Conservation (phyloP, 148 eudicot species). For the Rhododendron ovatum region DNA sequence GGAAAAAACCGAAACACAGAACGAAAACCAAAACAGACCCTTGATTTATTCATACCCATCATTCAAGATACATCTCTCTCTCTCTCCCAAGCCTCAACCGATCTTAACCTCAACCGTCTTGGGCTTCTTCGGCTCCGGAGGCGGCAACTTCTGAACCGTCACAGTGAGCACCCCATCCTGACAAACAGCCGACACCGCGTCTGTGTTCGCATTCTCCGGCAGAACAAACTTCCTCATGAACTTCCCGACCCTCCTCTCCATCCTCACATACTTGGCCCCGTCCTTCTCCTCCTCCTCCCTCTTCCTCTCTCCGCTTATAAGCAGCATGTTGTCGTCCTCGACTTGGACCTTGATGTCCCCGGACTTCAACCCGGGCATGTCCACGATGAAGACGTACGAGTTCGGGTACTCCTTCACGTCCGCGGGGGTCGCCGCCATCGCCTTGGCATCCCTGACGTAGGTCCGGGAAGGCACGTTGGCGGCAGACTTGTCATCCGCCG, state of each 20-base stretch:
- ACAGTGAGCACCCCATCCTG: conserved; percentile 67
- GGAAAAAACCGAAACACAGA: neutral
- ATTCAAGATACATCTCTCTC: neutral
- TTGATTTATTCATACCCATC: neutral
- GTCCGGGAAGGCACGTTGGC: conserved; percentile 29
- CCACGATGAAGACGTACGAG: conserved; percentile 49
- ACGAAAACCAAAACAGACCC: neutral
- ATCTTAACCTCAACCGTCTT: conserved; percentile 56
- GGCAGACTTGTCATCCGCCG: conserved; percentile 21
- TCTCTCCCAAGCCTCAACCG: conserved; percentile 3
- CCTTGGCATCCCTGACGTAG: conserved; percentile 59
- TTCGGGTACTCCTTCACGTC: conserved; percentile 59
- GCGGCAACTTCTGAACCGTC: conserved; percentile 57
- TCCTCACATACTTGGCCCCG: conserved; percentile 50
- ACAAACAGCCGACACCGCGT: conserved; percentile 41
- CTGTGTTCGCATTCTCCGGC: conserved; percentile 61
- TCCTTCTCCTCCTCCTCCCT: conserved; percentile 42
- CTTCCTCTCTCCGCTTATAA: conserved; percentile 55
- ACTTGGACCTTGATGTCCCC: conserved; percentile 25
- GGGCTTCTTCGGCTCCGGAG: conserved; percentile 67
- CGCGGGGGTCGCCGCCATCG: conserved; percentile 61
- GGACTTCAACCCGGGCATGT: conserved; percentile 62
- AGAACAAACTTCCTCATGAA: conserved; percentile 67
- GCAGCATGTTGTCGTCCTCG: conserved; percentile 57
- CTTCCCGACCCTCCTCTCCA: conserved; percentile 68